Percentiles rank a stretch among this genome's conserved stretches.
These are phyloP conservation scores for Striga hermonthica DNA, from an alignment of 305 asterid genomes.

Conservation along the genomic window DNA sequence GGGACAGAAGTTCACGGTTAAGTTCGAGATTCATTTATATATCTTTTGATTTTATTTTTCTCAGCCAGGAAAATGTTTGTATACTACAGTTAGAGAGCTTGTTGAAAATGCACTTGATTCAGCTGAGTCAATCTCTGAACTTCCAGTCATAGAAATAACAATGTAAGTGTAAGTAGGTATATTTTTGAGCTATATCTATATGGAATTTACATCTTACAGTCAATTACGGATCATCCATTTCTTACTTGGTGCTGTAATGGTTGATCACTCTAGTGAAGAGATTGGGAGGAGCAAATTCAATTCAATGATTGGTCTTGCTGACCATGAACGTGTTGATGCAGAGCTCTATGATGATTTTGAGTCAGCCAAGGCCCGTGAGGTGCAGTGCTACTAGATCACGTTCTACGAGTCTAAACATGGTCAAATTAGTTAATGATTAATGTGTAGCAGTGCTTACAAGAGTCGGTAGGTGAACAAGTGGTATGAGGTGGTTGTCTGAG, in stretches of 20 bases:
- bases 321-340: slow-evolving; percentile 69
- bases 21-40: no score
- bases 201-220: slow-evolving; percentile 13
- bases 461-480: background rate
- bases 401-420: slow-evolving; percentile 1
- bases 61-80: slow-evolving; percentile 86
- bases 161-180: slow-evolving; percentile 46
- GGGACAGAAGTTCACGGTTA: no score
- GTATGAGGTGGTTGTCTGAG: no score
- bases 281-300: slow-evolving; percentile 59
- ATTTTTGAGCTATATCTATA: slow-evolving; percentile 16
- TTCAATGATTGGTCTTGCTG: slow-evolving; percentile 43
- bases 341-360: slow-evolving; percentile 85
- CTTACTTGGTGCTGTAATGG: slow-evolving; percentile 25
- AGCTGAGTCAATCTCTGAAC: slow-evolving; percentile 81
- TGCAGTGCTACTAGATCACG: slow-evolving; percentile 30
- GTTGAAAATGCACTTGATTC: slow-evolving; percentile 97
- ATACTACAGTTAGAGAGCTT: slow-evolving; percentile 89
- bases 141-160: slow-evolving; percentile 73
- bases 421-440: slow-evolving; percentile 6
- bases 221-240: background rate
- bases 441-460: background rate
- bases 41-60: slow-evolving; percentile 4
- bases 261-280: slow-evolving; percentile 60
- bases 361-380: slow-evolving; percentile 86